Evolutionary conservation across 1,139 yeast species (phyloP).

Genomic region (Scheffersomyces cryptocercus): DNA sequence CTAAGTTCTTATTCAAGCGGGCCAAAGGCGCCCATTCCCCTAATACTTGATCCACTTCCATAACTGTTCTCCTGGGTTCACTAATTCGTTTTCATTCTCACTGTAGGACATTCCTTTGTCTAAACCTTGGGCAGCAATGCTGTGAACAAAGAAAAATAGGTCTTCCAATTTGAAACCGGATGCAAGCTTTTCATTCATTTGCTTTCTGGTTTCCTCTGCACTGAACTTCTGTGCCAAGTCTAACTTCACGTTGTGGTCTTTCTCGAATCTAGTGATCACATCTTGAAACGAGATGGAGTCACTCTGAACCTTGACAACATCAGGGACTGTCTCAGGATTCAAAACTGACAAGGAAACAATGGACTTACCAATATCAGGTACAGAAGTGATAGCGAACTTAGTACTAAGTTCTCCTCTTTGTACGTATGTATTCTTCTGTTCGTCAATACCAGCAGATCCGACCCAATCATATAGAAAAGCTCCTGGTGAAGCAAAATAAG

Average conservation of each 20-base stretch:
- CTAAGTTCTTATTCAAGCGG: too few relatives aligned
- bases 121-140: constrained; percentile 32
- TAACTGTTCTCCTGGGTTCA: constrained; percentile 53
- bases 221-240: constrained; percentile 24
- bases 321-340: constrained; percentile 44
- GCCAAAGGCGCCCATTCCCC: too few relatives aligned
- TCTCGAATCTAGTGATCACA: constrained; percentile 42
- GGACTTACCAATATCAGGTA: constrained; percentile 49
- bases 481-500: constrained; percentile 47
- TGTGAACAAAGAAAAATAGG: constrained; percentile 31
- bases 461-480: constrained; percentile 33
- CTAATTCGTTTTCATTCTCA: constrained; percentile 45
- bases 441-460: constrained; percentile 40
- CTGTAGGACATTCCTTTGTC: constrained; percentile 37
- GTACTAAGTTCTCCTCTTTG: constrained; percentile 44
- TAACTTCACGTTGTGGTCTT: constrained; percentile 36
- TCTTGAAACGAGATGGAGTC: constrained; percentile 40
- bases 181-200: constrained; percentile 27
- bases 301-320: constrained; percentile 43
- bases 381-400: constrained; percentile 32
- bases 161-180: constrained; percentile 29
- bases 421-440: constrained; percentile 33
- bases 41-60: constrained; percentile 52
- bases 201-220: constrained; percentile 30
- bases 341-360: constrained; percentile 36